A percentile compares a stretch with the other conserved stretches of the same genome.
phyloP scores from a whole-genome alignment of 257 asterid species.

The Cruciata laevipes region DNA sequence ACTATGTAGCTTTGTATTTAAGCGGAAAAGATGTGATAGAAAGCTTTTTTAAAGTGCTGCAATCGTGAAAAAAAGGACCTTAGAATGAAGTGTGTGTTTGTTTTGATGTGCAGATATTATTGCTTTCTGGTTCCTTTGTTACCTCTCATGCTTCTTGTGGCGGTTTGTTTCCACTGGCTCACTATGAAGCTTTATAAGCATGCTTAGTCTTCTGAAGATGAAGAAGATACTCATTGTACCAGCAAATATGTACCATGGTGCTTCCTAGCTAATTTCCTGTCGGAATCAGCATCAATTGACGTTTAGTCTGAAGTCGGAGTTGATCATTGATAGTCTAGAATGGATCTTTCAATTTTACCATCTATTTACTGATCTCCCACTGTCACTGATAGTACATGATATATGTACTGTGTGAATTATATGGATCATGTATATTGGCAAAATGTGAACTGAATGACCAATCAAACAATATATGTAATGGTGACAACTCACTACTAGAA shows the following conservation, averaged over 20 bases:
- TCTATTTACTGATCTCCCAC: too few relatives aligned
- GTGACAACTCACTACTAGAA: too few relatives aligned
- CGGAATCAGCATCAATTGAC: not conserved
- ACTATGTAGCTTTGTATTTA: not conserved
- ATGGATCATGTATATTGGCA: too few relatives aligned
- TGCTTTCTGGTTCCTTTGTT: conserved; percentile 76
- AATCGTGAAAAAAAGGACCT: too few relatives aligned
- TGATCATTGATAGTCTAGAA: not conserved
- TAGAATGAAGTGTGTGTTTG: not conserved
- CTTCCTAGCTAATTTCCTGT: too few relatives aligned
- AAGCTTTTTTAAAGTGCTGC: not conserved
- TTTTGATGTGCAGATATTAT: conserved; percentile 45
- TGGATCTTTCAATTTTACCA: too few relatives aligned
- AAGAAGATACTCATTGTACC: not conserved
- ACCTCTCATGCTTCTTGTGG: conserved; percentile 48
- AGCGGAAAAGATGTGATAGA: not conserved
- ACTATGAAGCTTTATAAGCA: conserved; percentile 82
- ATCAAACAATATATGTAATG: too few relatives aligned
- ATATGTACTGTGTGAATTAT: too few relatives aligned
- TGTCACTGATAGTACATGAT: too few relatives aligned
- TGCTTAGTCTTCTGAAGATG: conserved; percentile 28
- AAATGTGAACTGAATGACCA: too few relatives aligned
- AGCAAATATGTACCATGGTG: not conserved
- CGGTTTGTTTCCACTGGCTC: conserved; percentile 68
- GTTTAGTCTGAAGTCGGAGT: not conserved